phyloP scores from a whole-genome alignment of 2,329 filamentous ascomycete species.

The Xylariaceae sp. region DNA sequence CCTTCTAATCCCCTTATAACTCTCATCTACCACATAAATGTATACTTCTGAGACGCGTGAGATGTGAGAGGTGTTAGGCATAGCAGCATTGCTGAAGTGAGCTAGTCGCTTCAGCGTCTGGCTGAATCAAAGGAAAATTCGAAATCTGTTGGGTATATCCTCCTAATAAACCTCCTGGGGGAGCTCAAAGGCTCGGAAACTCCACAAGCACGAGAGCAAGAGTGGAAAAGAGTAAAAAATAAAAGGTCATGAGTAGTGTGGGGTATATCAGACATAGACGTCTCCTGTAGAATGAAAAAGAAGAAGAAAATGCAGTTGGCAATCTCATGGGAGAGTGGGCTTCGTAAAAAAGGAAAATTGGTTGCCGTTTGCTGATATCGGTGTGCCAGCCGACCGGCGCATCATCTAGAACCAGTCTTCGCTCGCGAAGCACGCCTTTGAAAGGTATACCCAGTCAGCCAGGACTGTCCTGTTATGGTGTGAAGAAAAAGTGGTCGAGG shows the following conservation, averaged over 20 bases:
- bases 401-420: too few relatives aligned
- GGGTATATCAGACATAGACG: too few relatives aligned
- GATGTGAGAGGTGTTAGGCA: too few relatives aligned
- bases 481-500: not conserved
- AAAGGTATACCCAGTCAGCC: not conserved
- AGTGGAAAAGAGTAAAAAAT: not conserved
- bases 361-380: not conserved
- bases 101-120: too few relatives aligned
- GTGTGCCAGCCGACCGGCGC: not conserved
- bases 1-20: too few relatives aligned
- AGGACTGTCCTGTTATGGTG: not conserved
- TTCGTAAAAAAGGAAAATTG: not conserved
- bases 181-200: not conserved
- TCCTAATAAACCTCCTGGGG: not conserved
- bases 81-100: too few relatives aligned
- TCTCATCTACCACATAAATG: too few relatives aligned
- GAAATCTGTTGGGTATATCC: not conserved
- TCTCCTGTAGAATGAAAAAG: not conserved
- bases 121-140: not conserved
- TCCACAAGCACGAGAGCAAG: not conserved
- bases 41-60: too few relatives aligned
- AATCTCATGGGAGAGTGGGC: not conserved
- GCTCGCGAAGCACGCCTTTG: not conserved
- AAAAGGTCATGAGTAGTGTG: too few relatives aligned
- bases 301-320: not conserved